Percentiles rank a stretch among this genome's conserved stretches.
phyloP scores from a whole-genome alignment of 2,329 filamentous ascomycete species.

The Penicillium oxalicum region DNA sequence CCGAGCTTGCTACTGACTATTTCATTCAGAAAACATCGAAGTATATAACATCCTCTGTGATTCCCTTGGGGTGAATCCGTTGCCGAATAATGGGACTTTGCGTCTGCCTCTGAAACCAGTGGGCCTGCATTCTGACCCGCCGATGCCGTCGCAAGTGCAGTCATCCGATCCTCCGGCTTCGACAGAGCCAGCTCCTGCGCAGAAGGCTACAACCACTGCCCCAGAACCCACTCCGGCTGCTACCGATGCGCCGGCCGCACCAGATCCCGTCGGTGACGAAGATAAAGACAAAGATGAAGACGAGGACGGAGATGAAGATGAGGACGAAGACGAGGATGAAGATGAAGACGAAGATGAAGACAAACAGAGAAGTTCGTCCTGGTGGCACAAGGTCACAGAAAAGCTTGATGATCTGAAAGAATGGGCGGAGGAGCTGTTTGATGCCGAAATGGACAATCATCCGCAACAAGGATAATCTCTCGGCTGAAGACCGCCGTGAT shows the following conservation, averaged over 20 bases:
- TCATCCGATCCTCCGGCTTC: conserved; percentile 30
- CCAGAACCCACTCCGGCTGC: conserved; percentile 4
- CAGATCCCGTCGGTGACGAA: conserved; percentile 16
- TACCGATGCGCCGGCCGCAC: conserved; percentile 8
- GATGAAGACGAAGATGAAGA: too few relatives aligned
- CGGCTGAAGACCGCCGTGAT: not conserved
- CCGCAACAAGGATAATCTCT: conserved; percentile 2
- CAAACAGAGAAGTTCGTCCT: conserved; percentile 18
- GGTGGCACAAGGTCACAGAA: conserved; percentile 31
- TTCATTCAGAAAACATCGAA: conserved; percentile 71
- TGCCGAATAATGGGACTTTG: conserved; percentile 82
- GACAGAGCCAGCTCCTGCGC: conserved; percentile 10
- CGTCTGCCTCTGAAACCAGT: conserved; percentile 42
- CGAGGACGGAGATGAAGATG: too few relatives aligned
- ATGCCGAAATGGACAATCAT: conserved; percentile 26
- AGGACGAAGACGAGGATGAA: too few relatives aligned
- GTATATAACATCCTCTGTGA: conserved; percentile 95
- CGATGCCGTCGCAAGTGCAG: conserved; percentile 25
- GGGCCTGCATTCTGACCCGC: conserved; percentile 41
- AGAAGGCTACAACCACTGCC: conserved; percentile 10
- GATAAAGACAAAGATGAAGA: conserved; percentile 5
- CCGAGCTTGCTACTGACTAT: not conserved
- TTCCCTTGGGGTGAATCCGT: conserved; percentile 66
- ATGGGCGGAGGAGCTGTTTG: conserved; percentile 31
- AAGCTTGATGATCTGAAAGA: conserved; percentile 33